Evolutionary conservation across 2,329 filamentous ascomycete species (phyloP), one percentile per base, ranked within the genome.

Genomic region (Fusarium brevicatenulatum): DNA sequence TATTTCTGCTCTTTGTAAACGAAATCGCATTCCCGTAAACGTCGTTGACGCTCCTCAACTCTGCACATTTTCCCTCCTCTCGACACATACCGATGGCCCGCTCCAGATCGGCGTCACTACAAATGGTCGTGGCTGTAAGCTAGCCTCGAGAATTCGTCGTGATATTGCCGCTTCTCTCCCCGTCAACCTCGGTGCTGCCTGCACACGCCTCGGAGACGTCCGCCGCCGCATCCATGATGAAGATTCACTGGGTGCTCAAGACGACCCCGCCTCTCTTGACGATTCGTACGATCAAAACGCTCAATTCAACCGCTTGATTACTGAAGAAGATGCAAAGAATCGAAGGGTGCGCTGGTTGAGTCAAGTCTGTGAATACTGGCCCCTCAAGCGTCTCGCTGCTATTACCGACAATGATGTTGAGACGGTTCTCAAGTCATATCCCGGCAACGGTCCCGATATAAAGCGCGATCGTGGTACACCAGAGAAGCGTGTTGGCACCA

Each of bases 301-400:
- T 3, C 89, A 87, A 0, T 98, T 99, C 82, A 99, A 99, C 81
- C 91, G 89, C 68, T 86, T 99, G 8, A 88, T 98, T 11, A 89
- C 87, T 0, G 91, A 93, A 52, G 90, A 91, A 49, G 94, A 96
- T 77, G 83, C 89, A 2, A 94, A 94, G 79, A 95, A 89, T 28
- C 87, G 95, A 67, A 89, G 96, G 57, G 95, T 97, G 86, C 90
- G 96, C 65, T 99, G 96, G 96, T 86, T 99, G 3, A 90, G 93
- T 25, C 96, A 99, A 80, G 94, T 99, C 58, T 99, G 96, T 86
- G 96, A 99, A 85, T 99, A 99, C 83, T 99, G 96, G 96, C 95
- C 96, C 4, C 86, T 99, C 32, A 91, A 91, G 71, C 90, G 93
- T 23, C 88, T 99, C 3, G 94, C 95, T 12, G 87, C 88, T 44